Conservation (phyloP, 192 early-diverging fungal species). For the Coemansia sp. region DNA sequence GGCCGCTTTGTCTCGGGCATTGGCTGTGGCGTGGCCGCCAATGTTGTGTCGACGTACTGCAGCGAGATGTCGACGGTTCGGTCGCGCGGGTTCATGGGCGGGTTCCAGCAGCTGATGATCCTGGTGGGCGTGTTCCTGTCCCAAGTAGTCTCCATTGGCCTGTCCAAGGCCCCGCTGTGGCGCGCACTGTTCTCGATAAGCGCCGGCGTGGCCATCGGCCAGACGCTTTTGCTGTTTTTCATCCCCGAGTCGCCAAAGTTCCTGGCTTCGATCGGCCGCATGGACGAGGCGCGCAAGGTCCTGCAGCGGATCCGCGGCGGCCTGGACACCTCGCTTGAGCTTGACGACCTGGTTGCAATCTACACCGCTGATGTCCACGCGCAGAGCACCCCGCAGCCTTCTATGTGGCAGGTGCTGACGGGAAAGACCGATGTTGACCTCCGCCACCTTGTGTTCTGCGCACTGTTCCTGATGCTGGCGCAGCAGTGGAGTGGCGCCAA, state of each 20-base stretch:
- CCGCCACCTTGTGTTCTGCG: slow-evolving; percentile 62
- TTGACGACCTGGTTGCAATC: slow-evolving; percentile 57
- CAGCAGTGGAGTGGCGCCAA: slow-evolving; percentile 94
- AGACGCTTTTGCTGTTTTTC: slow-evolving; percentile 63
- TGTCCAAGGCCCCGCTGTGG: slow-evolving; percentile 66
- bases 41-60: slow-evolving; percentile 80
- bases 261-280: slow-evolving; percentile 56
- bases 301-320: slow-evolving; percentile 56
- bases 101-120: slow-evolving; percentile 82
- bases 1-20: slow-evolving; percentile 78
- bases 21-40: slow-evolving; percentile 70
- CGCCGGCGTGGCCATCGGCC: slow-evolving; percentile 57
- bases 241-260: slow-evolving; percentile 78
- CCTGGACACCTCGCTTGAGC: slow-evolving; percentile 56
- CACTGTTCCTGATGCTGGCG: slow-evolving; percentile 69
- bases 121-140: slow-evolving; percentile 77
- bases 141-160: slow-evolving; percentile 64
- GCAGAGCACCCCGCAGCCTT: slow-evolving; percentile 23
- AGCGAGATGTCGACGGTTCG: slow-evolving; percentile 69
- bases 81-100: slow-evolving; percentile 69
- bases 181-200: slow-evolving; percentile 67
- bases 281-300: slow-evolving; percentile 53
- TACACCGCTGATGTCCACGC: slow-evolving; percentile 18
- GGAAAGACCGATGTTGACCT: slow-evolving; percentile 53
- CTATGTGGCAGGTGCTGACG: slow-evolving; percentile 42